Base-by-base conservation (phyloP, 2,329 filamentous ascomycete species). In the Fusarium equiseti region DNA sequence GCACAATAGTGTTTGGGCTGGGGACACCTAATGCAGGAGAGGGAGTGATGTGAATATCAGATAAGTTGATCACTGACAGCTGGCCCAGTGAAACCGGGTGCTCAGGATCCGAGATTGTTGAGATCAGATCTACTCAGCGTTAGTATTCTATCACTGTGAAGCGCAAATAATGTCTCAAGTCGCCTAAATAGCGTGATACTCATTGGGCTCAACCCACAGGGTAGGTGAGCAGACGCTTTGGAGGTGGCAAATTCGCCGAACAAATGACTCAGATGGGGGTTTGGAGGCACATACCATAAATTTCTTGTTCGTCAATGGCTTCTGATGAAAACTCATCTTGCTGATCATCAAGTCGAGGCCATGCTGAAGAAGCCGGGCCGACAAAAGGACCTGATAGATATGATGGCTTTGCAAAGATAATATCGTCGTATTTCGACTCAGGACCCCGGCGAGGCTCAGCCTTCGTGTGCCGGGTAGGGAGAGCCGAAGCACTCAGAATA, bases 291-390 rank as follows among this genome's bases (percentile, higher is more conserved):
- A 68, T 83, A 96, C 94, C 94, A 79, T 95, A 99, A 44, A 99
- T 95, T 81, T 99, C 96, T 80, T 98, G 96, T 80, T 97, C 93
- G 78, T 99, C 96, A 73, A 99, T 97, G 61, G 92, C 92, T 75
- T 98, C 95, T 38, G 90, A 85, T 2, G 85, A 83, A 51, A 89
- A 86, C 63, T 91, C 88, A 62, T 90, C 88, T 53, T 88, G 83
- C 52, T 80, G 83, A 50, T 82, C 79, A 22, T 78, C 76, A 53
- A 73, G 74, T 42, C 76, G 78, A 49, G 77, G 75, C 76, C 80
- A 82, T 70, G 63, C 52, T 35, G 71, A 78, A 29, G 65, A 79
- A 77, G 78, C 75, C 51, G 81, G 80, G 31, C 77, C 72, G 71
- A 75, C 80, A 72, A 83, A 82, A 8, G 82, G 81, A 46, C 77